Percentiles rank a stretch among this genome's conserved stretches.
phyloP scores from a whole-genome alignment of 495 filamentous ascomycete genomes.

The Neurospora sp. region DNA sequence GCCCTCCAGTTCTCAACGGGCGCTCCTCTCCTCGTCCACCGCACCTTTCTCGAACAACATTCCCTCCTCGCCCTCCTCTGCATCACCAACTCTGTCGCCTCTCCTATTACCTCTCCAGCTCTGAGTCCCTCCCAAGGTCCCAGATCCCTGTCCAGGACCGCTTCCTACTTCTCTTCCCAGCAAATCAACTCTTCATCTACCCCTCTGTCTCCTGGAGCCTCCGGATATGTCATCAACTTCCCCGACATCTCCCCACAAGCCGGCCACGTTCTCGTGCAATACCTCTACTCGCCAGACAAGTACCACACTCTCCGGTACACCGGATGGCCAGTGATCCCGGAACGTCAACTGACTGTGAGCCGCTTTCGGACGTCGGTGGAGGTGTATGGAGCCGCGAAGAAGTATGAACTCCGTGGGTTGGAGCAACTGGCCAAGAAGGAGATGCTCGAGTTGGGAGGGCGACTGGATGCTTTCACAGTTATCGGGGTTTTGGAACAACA shows the following conservation, averaged over 20 bases:
- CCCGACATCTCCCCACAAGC: conserved; percentile 6
- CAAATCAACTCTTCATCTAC: not conserved
- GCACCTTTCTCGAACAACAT: conserved; percentile 3
- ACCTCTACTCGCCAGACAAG: conserved; percentile 11
- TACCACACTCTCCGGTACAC: not conserved
- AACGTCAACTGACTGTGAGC: not conserved
- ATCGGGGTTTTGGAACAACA: not conserved
- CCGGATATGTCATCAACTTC: not conserved
- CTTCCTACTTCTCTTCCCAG: not conserved
- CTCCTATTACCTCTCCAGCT: not conserved
- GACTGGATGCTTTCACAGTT: not conserved
- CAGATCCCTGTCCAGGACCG: not conserved
- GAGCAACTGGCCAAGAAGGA: conserved; percentile 6
- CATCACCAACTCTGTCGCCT: not conserved
- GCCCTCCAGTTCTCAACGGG: conserved; percentile 8
- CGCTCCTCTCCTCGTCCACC: conserved; percentile 7
- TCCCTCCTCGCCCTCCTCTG: conserved; percentile 4
- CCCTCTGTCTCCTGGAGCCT: not conserved
- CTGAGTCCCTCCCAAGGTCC: not conserved
- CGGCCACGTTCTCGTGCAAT: conserved; percentile 22
- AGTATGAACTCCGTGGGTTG: conserved; percentile 6
- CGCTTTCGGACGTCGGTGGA: conserved; percentile 2
- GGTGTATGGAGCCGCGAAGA: conserved; percentile 6
- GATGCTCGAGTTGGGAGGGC: not conserved
- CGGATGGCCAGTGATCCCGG: not conserved